These are phyloP conservation scores for Smallanthus sonchifolius DNA, from an alignment of 129 eudicot genomes.

Conservation along the genomic window DNA sequence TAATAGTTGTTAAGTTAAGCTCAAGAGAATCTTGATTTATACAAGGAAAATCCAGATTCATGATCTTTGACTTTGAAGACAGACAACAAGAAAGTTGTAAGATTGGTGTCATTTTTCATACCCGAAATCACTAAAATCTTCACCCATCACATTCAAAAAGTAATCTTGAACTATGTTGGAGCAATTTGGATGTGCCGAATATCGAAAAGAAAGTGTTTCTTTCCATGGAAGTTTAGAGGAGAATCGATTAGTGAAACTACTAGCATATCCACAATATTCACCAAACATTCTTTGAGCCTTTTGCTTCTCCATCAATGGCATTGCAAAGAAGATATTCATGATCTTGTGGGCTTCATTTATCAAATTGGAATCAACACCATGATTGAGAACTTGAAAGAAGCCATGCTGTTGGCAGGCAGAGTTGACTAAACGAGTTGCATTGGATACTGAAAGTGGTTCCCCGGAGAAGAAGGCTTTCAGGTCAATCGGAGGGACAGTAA, in stretches of 20 bases:
- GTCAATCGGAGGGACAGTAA: constrained; percentile 65
- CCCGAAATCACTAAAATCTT: constrained; percentile 63
- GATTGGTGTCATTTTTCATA: constrained; percentile 24
- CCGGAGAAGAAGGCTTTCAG: constrained; percentile 56
- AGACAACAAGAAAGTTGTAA: not conserved
- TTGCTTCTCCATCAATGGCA: constrained; percentile 61
- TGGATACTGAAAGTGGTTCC: constrained; percentile 41
- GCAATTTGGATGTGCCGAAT: constrained; percentile 33
- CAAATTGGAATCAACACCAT: constrained; percentile 59
- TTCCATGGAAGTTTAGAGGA: constrained; percentile 92
- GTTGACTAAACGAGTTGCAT: constrained; percentile 36
- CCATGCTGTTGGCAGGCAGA: constrained; percentile 77
- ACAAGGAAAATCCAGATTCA: constrained; percentile 14
- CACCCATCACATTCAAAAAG: constrained; percentile 52
- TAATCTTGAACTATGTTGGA: constrained; percentile 46
- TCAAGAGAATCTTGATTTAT: not conserved
- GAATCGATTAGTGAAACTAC: constrained; percentile 77
- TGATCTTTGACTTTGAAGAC: not conserved
- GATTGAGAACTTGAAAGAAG: constrained; percentile 66
- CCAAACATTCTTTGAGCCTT: constrained; percentile 56
- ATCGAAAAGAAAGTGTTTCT: constrained; percentile 76
- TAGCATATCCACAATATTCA: constrained; percentile 74
- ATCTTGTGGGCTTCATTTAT: constrained; percentile 53
- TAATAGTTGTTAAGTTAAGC: too few relatives aligned
- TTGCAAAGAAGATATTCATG: constrained; percentile 46